Evolutionary conservation across 208 protist species (phyloP), one percentile per base, ranked within the genome.

Genomic region (Angomonas deanei): DNA sequence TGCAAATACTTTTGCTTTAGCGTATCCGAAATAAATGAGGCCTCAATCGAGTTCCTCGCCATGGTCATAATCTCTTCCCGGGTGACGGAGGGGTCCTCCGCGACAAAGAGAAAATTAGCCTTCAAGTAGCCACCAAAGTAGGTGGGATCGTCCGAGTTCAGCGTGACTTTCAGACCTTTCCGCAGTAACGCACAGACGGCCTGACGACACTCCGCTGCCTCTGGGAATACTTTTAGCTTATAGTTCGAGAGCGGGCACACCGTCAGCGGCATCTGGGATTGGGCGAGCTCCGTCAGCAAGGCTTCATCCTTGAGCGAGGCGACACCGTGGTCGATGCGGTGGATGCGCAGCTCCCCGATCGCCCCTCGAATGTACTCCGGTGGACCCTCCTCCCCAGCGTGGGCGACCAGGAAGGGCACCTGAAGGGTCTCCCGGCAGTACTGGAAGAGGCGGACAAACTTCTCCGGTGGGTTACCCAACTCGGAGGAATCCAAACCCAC

Each of bases 61-160:
- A 83, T 60, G 55, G 60, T 50, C 60, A 68, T 73, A 38, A 76
- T 61, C 39, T 66, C 64, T 46, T 68, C 55, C 13, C 68, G 63
- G 3, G 65, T 79, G 19, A 83, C 46, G 23, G 39, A 52, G 19
- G 59, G 58, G 13, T 59, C 64, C 60, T 78, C 67, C 32, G 66
- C 62, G 17, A 78, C 64, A 46, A 82, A 62, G 36, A 58, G 56
- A 31, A 66, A 81, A 57, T 80, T 84, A 34, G 64, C 71, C 21
- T 70, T 72, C 13, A 84, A 54, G 31, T 85, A 77, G 6, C 73
- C 76, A 31, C 75, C 75, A 39, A 86, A 74, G 70, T 86, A 86
- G 13, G 80, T 66, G 4, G 80, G 80, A 42, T 86, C 80, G 36
- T 86, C 80, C 5, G 76, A 82, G 67, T 86, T 86, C 48, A 86